phyloP scores from a whole-genome alignment of 192 early-diverging fungal genomes.

The Chytriomyces confervae region DNA sequence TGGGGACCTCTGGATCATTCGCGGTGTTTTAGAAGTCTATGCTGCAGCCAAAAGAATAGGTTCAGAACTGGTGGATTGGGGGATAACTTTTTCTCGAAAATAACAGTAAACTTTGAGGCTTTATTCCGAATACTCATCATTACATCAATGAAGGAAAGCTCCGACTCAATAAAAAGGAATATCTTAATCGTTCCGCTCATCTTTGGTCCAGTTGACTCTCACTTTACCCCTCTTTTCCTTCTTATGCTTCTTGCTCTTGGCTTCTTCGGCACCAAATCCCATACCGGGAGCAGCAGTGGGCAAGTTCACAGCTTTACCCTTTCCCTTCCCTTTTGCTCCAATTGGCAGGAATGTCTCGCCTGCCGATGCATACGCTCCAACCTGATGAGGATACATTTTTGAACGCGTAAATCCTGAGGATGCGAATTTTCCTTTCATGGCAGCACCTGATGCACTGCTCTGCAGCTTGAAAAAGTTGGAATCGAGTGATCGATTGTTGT shows the following conservation, averaged over 20 bases:
- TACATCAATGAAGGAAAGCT: neutral
- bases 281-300: constrained; percentile 30
- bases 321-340: constrained; percentile 33
- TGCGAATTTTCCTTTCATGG: constrained; percentile 47
- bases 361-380: constrained; percentile 30
- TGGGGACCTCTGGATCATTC: constrained; percentile 18
- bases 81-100: neutral
- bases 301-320: constrained; percentile 4
- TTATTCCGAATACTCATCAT: too few relatives aligned
- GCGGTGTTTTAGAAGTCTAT: constrained; percentile 31
- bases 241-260: constrained; percentile 46
- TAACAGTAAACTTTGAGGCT: neutral
- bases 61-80: constrained; percentile 20
- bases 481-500: constrained; percentile 36
- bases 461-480: constrained; percentile 28
- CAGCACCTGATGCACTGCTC: constrained; percentile 33
- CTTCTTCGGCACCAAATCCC: constrained; percentile 16
- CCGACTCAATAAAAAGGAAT: neutral
- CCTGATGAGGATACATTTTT: constrained; percentile 68
- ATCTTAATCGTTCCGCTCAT: constrained; percentile 33
- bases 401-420: constrained; percentile 54
- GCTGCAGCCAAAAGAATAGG: constrained; percentile 17
- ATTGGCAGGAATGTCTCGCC: constrained; percentile 3
- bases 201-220: constrained; percentile 41
- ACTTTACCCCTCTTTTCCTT: constrained; percentile 45